phyloP scores from a whole-genome alignment of 23 red algal genomes.

The Agarophyton chilense region DNA sequence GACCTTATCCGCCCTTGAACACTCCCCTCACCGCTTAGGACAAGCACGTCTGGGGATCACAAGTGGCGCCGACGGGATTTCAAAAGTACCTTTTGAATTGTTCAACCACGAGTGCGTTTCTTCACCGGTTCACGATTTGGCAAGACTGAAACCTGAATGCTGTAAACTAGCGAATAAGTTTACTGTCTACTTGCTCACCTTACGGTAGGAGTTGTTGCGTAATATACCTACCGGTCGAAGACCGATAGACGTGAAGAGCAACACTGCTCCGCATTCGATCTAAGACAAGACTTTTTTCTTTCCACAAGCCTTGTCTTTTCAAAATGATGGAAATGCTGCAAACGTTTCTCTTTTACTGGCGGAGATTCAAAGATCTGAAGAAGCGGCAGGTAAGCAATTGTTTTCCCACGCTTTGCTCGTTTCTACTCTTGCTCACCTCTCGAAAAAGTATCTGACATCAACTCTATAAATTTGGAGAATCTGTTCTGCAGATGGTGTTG shows the following conservation, averaged over 20 bases:
- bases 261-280: background rate
- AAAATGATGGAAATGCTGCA: constrained; percentile 53
- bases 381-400: constrained; percentile 67
- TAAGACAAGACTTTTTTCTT: background rate
- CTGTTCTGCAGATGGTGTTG: constrained; percentile 45
- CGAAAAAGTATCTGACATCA: background rate
- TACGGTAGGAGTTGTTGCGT: background rate
- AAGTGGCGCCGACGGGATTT: too few relatives aligned
- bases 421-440: background rate
- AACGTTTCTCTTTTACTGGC: constrained; percentile 76
- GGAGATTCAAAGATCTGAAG: constrained; percentile 74
- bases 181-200: background rate
- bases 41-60: too few relatives aligned
- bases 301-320: background rate
- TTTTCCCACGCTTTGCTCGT: background rate
- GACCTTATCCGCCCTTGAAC: background rate
- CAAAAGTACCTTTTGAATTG: too few relatives aligned
- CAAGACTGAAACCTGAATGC: background rate
- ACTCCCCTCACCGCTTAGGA: too few relatives aligned
- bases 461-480: background rate
- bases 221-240: background rate
- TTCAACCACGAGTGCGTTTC: background rate
- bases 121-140: background rate
- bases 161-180: background rate
- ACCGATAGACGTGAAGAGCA: background rate